Percentiles rank a stretch among this genome's conserved stretches.
Conservation (phyloP, 2,329 filamentous ascomycete species). For the Epichloe gansuensis region DNA sequence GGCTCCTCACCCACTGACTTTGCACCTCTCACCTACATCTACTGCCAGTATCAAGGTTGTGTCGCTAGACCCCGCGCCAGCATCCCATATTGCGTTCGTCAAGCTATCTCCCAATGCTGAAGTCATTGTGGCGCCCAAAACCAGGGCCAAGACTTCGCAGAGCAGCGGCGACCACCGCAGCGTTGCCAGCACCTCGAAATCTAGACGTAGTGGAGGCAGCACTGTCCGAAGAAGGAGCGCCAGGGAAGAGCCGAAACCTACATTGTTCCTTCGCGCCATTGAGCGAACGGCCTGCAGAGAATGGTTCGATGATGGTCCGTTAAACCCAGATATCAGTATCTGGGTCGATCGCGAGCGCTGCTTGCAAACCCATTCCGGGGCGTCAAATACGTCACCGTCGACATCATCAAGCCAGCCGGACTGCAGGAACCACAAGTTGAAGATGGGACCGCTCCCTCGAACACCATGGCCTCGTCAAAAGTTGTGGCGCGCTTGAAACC, state of each 20-base stretch:
- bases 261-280: constrained; percentile 68
- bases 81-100: constrained; percentile 62
- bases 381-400: constrained; percentile 65
- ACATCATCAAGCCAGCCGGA: constrained; percentile 72
- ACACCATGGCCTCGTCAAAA: constrained; percentile 32
- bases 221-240: constrained; percentile 43
- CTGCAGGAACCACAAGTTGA: constrained; percentile 59
- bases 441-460: constrained; percentile 46
- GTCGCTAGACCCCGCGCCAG: constrained; percentile 63
- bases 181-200: constrained; percentile 65
- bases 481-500: constrained; percentile 61
- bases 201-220: constrained; percentile 66
- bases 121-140: constrained; percentile 93
- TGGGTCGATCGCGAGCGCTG: constrained; percentile 77
- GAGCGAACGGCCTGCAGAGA: constrained; percentile 56
- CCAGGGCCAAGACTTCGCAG: constrained; percentile 55
- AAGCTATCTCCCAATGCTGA: constrained; percentile 92
- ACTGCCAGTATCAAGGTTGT: constrained; percentile 84
- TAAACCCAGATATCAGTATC: constrained; percentile 50
- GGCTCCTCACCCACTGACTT: constrained; percentile 64
- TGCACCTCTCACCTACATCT: constrained; percentile 89
- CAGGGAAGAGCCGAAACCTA: constrained; percentile 53
- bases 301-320: constrained; percentile 62
- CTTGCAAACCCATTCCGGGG: constrained; percentile 61
- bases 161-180: constrained; percentile 64